Percentiles rank a stretch among this genome's conserved stretches.
Evolutionary conservation across 164 flowering plant genomes (phyloP).

Genomic region (Umbellularia californica): DNA sequence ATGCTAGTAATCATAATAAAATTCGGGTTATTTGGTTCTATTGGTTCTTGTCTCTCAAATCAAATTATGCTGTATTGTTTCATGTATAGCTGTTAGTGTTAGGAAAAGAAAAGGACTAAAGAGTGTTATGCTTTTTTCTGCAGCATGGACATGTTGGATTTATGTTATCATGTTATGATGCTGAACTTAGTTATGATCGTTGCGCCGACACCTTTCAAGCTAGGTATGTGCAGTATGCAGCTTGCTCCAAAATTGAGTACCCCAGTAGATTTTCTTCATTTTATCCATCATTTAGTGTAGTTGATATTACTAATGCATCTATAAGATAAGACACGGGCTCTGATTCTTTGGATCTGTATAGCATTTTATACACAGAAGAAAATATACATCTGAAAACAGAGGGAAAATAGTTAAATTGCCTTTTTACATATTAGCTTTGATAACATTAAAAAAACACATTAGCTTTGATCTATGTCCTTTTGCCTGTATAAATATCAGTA

Average conservation of each 20-base stretch:
- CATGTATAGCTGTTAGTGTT: background rate
- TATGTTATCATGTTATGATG: slow-evolving; percentile 93
- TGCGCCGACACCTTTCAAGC: slow-evolving; percentile 68
- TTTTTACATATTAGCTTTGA: too few species aligned
- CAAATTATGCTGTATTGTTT: background rate
- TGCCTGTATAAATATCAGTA: too few species aligned
- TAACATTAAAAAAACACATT: too few species aligned
- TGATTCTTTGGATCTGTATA: too few species aligned
- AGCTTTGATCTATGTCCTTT: too few species aligned
- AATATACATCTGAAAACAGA: too few species aligned
- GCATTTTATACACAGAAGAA: too few species aligned
- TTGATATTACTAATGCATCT: too few species aligned
- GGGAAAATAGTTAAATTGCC: too few species aligned
- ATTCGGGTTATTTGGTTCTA: background rate
- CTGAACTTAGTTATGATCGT: slow-evolving; percentile 64
- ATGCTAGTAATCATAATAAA: background rate
- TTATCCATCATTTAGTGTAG: too few species aligned
- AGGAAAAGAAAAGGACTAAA: background rate
- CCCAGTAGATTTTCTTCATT: too few species aligned
- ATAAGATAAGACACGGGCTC: too few species aligned
- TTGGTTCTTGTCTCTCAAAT: background rate
- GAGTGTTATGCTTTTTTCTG: background rate
- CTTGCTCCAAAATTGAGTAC: background rate
- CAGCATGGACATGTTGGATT: slow-evolving; percentile 90
- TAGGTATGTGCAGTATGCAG: slow-evolving; percentile 39